These are phyloP conservation scores for Aspergillus sclerotialis DNA, from an alignment of 2,329 filamentous ascomycete species.

Conservation along the genomic window DNA sequence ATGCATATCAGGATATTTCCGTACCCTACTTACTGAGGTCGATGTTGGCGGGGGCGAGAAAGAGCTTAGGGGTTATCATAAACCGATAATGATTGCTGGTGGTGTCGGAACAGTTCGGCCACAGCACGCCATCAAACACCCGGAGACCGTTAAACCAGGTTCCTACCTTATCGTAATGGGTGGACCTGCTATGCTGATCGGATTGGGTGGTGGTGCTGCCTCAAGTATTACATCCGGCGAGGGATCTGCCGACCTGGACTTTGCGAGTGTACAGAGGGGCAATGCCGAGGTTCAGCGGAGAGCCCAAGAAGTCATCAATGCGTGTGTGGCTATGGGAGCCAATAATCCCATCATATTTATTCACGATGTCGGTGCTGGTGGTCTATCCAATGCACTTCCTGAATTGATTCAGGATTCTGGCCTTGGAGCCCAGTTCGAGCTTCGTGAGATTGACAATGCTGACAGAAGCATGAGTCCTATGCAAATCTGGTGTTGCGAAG, in stretches of 20 bases:
- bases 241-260: constrained; percentile 85
- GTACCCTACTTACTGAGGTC: constrained; percentile 72
- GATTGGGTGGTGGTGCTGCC: constrained; percentile 88
- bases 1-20: constrained; percentile 81
- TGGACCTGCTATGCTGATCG: constrained; percentile 95
- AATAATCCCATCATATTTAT: constrained; percentile 93
- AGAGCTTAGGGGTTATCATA: constrained; percentile 87
- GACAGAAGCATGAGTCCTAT: constrained; percentile 90
- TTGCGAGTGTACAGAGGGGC: constrained; percentile 92
- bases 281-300: constrained; percentile 94
- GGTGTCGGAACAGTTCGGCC: constrained; percentile 89
- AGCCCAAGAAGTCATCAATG: constrained; percentile 97
- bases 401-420: constrained; percentile 90
- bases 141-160: constrained; percentile 71
- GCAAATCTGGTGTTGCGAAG: constrained; percentile 97
- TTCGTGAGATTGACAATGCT: constrained; percentile 87
- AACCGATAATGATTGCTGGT: constrained; percentile 97
- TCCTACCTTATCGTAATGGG: constrained; percentile 88
- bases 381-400: constrained; percentile 74
- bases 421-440: constrained; percentile 82
- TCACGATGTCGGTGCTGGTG: constrained; percentile 93
- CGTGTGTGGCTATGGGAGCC: constrained; percentile 75
- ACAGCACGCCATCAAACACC: constrained; percentile 80
- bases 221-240: constrained; percentile 86
- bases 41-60: constrained; percentile 53